These are phyloP conservation scores for Colletotrichum camelliae DNA, from an alignment of 2,329 filamentous ascomycete genomes.

Conservation along the genomic window DNA sequence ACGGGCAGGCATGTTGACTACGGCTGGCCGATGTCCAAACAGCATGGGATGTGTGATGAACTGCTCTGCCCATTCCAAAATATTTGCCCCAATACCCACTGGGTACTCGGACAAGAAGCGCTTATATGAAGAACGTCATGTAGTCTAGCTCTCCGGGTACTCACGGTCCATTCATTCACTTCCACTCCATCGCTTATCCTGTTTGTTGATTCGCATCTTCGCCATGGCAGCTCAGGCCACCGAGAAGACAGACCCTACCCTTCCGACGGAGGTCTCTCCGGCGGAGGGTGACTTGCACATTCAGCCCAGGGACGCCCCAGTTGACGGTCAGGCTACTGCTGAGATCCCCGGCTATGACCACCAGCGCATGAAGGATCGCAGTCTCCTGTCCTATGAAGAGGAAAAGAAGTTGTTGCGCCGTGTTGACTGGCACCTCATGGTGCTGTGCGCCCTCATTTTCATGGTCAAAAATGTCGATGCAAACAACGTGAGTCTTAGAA, in stretches of 20 bases:
- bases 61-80: neutral
- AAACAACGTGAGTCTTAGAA: constrained; percentile 31
- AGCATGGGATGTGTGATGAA: neutral
- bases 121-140: neutral
- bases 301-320: neutral
- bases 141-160: neutral
- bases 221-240: neutral
- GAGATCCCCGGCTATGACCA: neutral
- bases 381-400: constrained; percentile 18
- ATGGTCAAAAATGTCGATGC: constrained; percentile 45
- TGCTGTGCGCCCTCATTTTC: constrained; percentile 40
- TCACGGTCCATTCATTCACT: neutral
- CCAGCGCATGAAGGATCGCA: neutral
- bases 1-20: neutral
- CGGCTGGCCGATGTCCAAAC: neutral
- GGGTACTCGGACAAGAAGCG: neutral
- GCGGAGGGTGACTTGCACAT: neutral
- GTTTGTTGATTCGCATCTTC: neutral
- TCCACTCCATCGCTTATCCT: neutral
- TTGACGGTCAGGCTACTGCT: neutral
- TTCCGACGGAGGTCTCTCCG: neutral
- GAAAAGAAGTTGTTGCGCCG: constrained; percentile 29
- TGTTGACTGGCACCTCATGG: constrained; percentile 29
- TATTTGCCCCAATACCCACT: neutral
- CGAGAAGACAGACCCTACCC: neutral